Conservation (phyloP, 1,284 basidiomycete genomes). For the Moesziomyces parantarcticus region DNA sequence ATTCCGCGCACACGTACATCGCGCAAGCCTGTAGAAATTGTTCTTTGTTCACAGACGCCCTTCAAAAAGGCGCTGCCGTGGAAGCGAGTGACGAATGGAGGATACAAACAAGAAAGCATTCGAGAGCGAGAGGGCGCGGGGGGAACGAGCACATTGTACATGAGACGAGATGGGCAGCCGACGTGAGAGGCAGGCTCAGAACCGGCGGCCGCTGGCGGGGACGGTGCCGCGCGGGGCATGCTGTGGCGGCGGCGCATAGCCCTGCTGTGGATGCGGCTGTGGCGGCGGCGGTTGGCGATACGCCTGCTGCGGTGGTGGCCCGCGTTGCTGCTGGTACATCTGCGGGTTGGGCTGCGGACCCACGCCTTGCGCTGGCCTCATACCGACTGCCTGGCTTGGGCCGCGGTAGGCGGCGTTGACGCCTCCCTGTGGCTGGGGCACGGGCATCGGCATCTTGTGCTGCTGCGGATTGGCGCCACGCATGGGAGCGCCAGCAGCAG, state of each 20-base stretch:
- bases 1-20: neutral
- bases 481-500: conserved; percentile 18
- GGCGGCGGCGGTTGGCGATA: conserved; percentile 32
- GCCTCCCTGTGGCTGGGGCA: conserved; percentile 34
- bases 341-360: conserved; percentile 44
- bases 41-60: conserved; percentile 27
- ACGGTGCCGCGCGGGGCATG: conserved; percentile 25
- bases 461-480: conserved; percentile 20
- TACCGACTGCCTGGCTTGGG: conserved; percentile 19
- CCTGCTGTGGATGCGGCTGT: conserved; percentile 30
- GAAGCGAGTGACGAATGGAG: neutral
- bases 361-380: conserved; percentile 17
- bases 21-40: conserved; percentile 20
- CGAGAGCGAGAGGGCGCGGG: neutral
- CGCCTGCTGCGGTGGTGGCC: conserved; percentile 31
- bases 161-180: no score
- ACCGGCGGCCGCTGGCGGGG: conserved; percentile 37
- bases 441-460: conserved; percentile 33
- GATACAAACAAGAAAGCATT: neutral
- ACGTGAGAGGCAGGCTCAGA: conserved; percentile 1
- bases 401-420: conserved; percentile 35
- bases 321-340: conserved; percentile 39
- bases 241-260: conserved; percentile 32
- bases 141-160: neutral
- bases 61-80: neutral